A percentile compares a stretch with the other conserved stretches of the same genome.
Evolutionary conservation across 1,139 yeast genomes (phyloP).

Genomic region (Candida glucosophila): DNA sequence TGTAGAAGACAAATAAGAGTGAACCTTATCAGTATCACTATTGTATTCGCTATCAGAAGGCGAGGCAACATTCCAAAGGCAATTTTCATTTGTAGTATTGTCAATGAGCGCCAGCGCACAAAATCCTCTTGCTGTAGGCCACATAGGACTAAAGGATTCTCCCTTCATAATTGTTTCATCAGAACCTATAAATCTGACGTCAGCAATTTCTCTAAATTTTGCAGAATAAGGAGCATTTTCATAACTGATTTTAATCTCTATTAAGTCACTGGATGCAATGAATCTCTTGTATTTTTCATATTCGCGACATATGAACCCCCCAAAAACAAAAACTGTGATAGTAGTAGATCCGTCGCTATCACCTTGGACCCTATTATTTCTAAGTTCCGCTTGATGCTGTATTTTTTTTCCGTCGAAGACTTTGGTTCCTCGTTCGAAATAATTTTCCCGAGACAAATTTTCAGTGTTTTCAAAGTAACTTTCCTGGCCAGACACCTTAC

Average conservation of each 20-base stretch:
- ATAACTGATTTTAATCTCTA: constrained; percentile 22
- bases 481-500: too few species aligned
- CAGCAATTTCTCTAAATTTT: constrained; percentile 6
- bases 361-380: too few species aligned
- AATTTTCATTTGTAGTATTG: constrained; percentile 11
- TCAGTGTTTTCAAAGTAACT: background rate
- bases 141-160: constrained; percentile 6
- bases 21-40: too few species aligned
- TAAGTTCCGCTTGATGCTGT: too few species aligned
- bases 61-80: too few species aligned
- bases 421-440: background rate
- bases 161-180: constrained; percentile 1
- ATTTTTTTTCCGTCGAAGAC: background rate
- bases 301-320: constrained; percentile 25
- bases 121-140: constrained; percentile 36
- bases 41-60: too few species aligned
- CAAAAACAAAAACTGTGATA: constrained; percentile 29
- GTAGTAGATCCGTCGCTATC: too few species aligned
- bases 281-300: constrained; percentile 14
- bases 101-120: constrained; percentile 29
- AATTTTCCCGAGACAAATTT: background rate
- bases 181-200: constrained; percentile 4
- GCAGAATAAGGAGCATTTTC: constrained; percentile 1
- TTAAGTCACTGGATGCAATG: constrained; percentile 26
- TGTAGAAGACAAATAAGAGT: constrained; percentile 5